These are phyloP conservation scores for Gracilariopsis chorda DNA, from an alignment of 23 red algal species.

Conservation along the genomic window DNA sequence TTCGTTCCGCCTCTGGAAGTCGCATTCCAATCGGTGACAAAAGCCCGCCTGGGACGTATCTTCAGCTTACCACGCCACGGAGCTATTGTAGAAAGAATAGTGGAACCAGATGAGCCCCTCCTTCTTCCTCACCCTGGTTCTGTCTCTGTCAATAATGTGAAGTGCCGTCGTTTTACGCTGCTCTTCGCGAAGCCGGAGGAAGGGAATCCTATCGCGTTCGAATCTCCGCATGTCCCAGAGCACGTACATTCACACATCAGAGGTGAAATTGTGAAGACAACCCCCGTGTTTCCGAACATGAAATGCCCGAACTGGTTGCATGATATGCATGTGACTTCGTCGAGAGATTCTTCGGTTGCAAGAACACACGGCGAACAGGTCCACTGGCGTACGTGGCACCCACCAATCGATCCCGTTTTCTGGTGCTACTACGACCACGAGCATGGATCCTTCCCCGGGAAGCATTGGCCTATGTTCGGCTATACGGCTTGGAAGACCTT, in stretches of 20 bases:
- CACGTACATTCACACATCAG: not conserved
- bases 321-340: not conserved
- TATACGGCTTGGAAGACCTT: slow-evolving; percentile 42
- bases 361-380: not conserved
- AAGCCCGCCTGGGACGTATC: not conserved
- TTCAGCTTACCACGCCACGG: not conserved
- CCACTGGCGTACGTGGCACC: slow-evolving; percentile 47
- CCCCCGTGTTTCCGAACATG: not conserved
- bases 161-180: not conserved
- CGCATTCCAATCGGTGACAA: not conserved
- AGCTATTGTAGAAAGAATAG: not conserved
- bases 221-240: not conserved
- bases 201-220: not conserved
- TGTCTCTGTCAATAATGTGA: not conserved
- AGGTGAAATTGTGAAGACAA: not conserved
- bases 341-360: not conserved
- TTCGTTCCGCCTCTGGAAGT: not conserved
- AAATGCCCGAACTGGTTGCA: slow-evolving; percentile 9
- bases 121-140: not conserved
- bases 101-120: not conserved
- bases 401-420: slow-evolving; percentile 28
- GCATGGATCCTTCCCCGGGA: slow-evolving; percentile 22
- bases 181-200: not conserved
- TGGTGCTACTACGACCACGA: slow-evolving; percentile 50
- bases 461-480: not conserved